Base-by-base conservation (phyloP, 139 green algal genomes). In the Closterium sp. region DNA sequence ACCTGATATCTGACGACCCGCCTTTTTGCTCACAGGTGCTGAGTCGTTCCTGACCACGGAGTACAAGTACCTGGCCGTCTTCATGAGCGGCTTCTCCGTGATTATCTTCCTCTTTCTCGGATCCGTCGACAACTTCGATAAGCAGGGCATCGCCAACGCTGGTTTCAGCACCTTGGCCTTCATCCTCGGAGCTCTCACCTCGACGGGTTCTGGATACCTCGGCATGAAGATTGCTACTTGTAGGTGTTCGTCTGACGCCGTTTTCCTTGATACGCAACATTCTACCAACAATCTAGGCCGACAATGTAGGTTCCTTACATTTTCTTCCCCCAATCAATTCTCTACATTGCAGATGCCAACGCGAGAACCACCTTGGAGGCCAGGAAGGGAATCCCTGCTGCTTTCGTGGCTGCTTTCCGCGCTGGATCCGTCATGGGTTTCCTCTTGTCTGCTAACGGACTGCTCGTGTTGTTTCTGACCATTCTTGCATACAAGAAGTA, bases 341-440 rank as follows among this genome's bases (percentile, higher is more conserved):
- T 19, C 19, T 8, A 86, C 28, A 23, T 0, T 91, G 88, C 88
- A 91, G 88, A 98, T 89, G 98, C 98, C 91, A 99, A 99, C 91
- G 98, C 97, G 21, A 94, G 98, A 23, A 98, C 97, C 3, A 96
- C 98, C 2, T 91, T 99, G 31, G 96, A 99, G 95, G 98, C 98
- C 9, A 95, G 97, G 91, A 98, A 98, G 95, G 97, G 98, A 88
- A 97, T 99, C 87, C 97, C 96, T 32, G 96, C 96, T 35, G 97
- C 97, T 2, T 99, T 99, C 95, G 97, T 98, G 4, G 95, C 95
- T 97, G 97, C 98, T 81, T 99, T 99, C 96, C 96, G 98, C 93
- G 98, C 97, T 88, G 98, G 98, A 84, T 97, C 98, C 23, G 98
- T 99, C 34, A 99, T 99, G 98, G 98, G 98, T 87, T 99, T 99